These are phyloP conservation scores for Haplographium delicatum DNA, from an alignment of 495 filamentous ascomycete genomes.

Conservation along the genomic window DNA sequence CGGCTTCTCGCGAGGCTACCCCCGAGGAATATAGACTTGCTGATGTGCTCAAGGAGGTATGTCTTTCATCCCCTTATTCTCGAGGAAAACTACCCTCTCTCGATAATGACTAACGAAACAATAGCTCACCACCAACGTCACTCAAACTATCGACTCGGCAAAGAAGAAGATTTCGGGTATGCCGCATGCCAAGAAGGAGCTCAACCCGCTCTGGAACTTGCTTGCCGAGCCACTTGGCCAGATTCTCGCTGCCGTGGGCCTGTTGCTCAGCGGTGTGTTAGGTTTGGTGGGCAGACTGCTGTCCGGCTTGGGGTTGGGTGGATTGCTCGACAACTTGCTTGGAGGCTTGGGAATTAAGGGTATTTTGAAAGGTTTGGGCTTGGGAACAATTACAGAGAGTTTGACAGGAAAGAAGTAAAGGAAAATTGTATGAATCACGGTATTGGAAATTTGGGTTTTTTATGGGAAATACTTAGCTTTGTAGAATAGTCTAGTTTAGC, in stretches of 20 bases:
- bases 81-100: too few species aligned
- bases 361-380: slow-evolving; percentile 66
- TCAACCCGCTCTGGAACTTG: slow-evolving; percentile 83
- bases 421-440: neutral
- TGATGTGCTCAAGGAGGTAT: slow-evolving; percentile 72
- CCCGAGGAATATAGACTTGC: slow-evolving; percentile 84
- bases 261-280: slow-evolving; percentile 78
- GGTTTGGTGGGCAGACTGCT: slow-evolving; percentile 75
- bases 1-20: slow-evolving; percentile 73
- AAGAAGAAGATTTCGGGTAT: slow-evolving; percentile 84
- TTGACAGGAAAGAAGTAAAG: slow-evolving; percentile 39
- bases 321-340: slow-evolving; percentile 70
- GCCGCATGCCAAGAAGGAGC: slow-evolving; percentile 89
- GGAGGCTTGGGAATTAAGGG: slow-evolving; percentile 77
- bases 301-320: slow-evolving; percentile 72
- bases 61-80: too few species aligned
- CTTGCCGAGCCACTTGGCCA: slow-evolving; percentile 84
- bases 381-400: slow-evolving; percentile 54
- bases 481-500: neutral
- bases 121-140: slow-evolving; percentile 49
- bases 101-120: too few species aligned
- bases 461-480: neutral
- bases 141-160: slow-evolving; percentile 77
- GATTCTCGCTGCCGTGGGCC: slow-evolving; percentile 85
- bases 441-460: neutral